Evolutionary conservation across 768 basidiomycete species (phyloP), one percentile per base, ranked within the genome.

Genomic region (Mycena haematopus): DNA sequence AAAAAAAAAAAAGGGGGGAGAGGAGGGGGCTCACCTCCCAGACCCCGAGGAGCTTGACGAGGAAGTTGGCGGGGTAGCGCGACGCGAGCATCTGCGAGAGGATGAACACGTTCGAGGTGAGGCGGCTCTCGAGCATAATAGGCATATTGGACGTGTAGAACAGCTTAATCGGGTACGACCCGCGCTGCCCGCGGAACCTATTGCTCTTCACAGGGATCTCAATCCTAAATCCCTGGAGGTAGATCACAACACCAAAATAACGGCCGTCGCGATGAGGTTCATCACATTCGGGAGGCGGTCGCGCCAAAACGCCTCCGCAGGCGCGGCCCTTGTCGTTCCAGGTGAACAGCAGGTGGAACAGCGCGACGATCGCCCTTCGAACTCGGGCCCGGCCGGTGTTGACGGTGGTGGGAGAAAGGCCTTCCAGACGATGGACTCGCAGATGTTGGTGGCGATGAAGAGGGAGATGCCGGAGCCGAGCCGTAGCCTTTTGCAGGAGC

Each of bases 121-220:
- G 80, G 15, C 96, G 96, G 15, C 86, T 89, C 79, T 99, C 93
- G 63, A 99, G 86, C 96, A 99, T 99, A 82, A 99, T 99, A 60
- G 96, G 96, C 96, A 98, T 99, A 81, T 99, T 99, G 46, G 88
- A 91, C 17, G 97, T 99, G 79, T 99, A 99, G 81, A 99, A 99
- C 38, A 99, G 87, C 80, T 99, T 99, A 81, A 99, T 86, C 54
- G 97, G 97, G 81, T 98, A 99, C 15, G 87, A 86, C 44, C 93
- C 96, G 31, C 96, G 85, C 76, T 98, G 95, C n/a, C 97, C 97
- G 60, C 95, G 86, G 89, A 95, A 94, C 67, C 88, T 86, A 82
- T 93, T 95, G 80, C 89, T 91, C 86, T 99, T 99, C 74, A 99
- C 93, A 9, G 96, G 96, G 73, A 99, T 98, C 75, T 99, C 96